Conservation (phyloP, 805 yeast species). For the Wickerhamiella lipophila region DNA sequence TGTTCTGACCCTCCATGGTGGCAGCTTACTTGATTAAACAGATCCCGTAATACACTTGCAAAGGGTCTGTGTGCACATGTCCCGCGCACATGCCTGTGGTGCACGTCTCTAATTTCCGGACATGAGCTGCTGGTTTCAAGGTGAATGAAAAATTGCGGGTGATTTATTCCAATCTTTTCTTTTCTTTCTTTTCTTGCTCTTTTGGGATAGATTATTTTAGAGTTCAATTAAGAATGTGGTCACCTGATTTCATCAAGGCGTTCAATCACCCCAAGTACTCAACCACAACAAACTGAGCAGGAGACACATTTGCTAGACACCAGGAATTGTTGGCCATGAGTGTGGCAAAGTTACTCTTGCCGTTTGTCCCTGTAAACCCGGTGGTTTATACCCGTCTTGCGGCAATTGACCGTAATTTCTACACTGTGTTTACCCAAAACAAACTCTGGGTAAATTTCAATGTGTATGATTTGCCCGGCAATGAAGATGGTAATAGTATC, state of each 20-base stretch:
- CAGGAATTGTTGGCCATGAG: neutral
- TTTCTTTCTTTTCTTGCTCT: neutral
- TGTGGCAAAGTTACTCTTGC: neutral
- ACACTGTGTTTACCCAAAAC: neutral
- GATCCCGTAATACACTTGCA: no score
- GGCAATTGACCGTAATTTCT: neutral
- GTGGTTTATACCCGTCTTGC: neutral
- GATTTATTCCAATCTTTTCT: neutral
- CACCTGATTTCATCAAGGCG: neutral
- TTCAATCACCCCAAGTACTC: neutral
- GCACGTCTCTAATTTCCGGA: neutral
- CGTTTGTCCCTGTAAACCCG: neutral
- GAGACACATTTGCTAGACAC: neutral
- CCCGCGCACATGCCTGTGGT: neutral
- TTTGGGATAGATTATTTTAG: neutral
- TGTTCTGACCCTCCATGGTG: conserved; percentile 19
- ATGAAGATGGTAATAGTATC: neutral
- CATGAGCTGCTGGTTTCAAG: no score
- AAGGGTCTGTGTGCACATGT: no score
- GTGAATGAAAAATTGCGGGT: no score
- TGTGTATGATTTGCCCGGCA: neutral
- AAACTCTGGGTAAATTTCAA: neutral
- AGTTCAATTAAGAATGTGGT: neutral
- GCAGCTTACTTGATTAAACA: neutral
- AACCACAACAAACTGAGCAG: neutral